Base-by-base conservation (phyloP, 139 green algal species). In the Chlorella vulgaris region DNA sequence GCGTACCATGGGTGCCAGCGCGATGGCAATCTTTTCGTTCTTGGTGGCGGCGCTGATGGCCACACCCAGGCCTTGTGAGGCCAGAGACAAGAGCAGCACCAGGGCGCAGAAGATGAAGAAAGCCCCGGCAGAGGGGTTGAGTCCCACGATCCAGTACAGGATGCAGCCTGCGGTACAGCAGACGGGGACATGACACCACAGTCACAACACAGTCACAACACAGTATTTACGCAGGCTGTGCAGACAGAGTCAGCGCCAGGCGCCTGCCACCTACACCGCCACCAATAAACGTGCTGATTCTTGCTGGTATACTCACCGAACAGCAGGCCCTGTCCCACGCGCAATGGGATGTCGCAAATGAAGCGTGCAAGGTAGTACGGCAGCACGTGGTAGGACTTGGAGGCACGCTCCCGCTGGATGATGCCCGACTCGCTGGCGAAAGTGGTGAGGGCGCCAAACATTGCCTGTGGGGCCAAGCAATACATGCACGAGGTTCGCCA, bases 61-160 rank as follows among this genome's bases (percentile, higher is more conserved):
- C 38, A 71, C 36, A 67, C 78, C 78, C 55, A 83, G 78, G 21
- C 50, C 78, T 36, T 83, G 78, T 10, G 61, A 70, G 7, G 87
- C 65, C 1, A 85, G 86, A 6, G n/a, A n/a, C n/a, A n/a, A n/a
- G n/a, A n/a, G n/a, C n/a, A n/a, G n/a, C n/a, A 68, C 31, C 18
- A 91, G 38, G 50, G 38, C 7, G 38, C 86, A 69, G 66, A 92
- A 91, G 55, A 84, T 71, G 87, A 91, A 90, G 69, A 91, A 91
- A 28, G 84, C 89, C 22, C 28, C 31, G 5, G 83, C 87, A 19
- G 29, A 36, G 19, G 73, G 69, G 60, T 91, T 83, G 53, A 92
- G 80, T 28, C 85, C 68, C 18, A 90, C 73, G 2, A 76, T 66
- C 81, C 61, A 85, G 36, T 71, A 85, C 19, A 73, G 39, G n/a